Percentiles rank a stretch among this genome's conserved stretches.
Conservation (phyloP, 129 eudicot genomes). For the Mikania micrantha region DNA sequence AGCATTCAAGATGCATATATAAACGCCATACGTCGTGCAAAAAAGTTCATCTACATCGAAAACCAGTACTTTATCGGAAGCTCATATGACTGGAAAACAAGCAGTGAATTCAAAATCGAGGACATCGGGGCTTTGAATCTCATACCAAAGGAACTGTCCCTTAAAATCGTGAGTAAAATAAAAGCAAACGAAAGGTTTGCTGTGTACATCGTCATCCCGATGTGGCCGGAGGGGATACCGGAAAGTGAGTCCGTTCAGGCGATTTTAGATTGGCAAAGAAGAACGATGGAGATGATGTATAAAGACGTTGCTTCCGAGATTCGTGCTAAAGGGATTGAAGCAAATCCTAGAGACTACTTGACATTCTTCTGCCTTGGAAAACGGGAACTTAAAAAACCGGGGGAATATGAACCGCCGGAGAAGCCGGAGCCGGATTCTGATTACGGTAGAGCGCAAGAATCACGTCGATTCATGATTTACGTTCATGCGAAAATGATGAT, state of each 20-base stretch:
- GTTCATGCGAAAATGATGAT: slow-evolving; percentile 97
- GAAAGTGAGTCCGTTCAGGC: slow-evolving; percentile 89
- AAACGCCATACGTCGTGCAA: slow-evolving; percentile 76
- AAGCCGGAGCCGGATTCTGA: slow-evolving; percentile 61
- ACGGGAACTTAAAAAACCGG: slow-evolving; percentile 39
- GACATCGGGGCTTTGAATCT: slow-evolving; percentile 77
- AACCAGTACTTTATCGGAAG: slow-evolving; percentile 90
- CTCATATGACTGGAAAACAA: slow-evolving; percentile 60
- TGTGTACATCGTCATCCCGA: slow-evolving; percentile 80
- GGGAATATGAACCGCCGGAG: slow-evolving; percentile 52
- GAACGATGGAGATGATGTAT: slow-evolving; percentile 97
- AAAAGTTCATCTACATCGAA: slow-evolving; percentile 75
- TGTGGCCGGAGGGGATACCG: slow-evolving; percentile 98
- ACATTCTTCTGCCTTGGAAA: slow-evolving; percentile 89
- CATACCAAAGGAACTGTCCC: slow-evolving; percentile 74
- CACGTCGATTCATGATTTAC: slow-evolving; percentile 87
- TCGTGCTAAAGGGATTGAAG: slow-evolving; percentile 26
- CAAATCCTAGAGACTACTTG: slow-evolving; percentile 60
- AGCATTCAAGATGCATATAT: slow-evolving; percentile 92
- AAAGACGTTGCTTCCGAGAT: slow-evolving; percentile 48
- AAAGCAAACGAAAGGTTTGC: slow-evolving; percentile 62
- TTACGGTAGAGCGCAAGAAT: slow-evolving; percentile 62
- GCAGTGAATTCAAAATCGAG: slow-evolving; percentile 33
- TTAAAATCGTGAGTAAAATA: slow-evolving; percentile 72
- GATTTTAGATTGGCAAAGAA: slow-evolving; percentile 83